Percentiles rank a stretch among this genome's conserved stretches.
Conservation (phyloP, 164 flowering plant species). For the Buxus sempervirens region DNA sequence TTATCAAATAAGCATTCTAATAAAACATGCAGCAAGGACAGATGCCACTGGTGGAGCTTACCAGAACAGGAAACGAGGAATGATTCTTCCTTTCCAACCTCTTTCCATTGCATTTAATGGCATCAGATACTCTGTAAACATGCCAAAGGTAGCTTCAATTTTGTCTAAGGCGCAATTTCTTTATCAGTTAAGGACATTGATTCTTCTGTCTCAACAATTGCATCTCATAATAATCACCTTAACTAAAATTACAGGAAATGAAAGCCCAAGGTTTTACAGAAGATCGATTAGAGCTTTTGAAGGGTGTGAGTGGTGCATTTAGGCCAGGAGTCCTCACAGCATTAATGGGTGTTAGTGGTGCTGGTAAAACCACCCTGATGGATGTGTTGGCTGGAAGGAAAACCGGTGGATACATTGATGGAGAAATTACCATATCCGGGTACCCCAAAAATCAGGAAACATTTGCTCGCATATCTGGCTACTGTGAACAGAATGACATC, state of each 20-base stretch:
- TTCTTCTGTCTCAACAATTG: background rate
- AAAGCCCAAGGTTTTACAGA: conserved; percentile 46
- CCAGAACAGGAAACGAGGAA: conserved; percentile 32
- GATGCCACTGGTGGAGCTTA: background rate
- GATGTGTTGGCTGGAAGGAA: conserved; percentile 68
- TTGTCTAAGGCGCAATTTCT: background rate
- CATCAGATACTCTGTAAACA: conserved; percentile 45
- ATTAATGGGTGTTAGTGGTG: conserved; percentile 74
- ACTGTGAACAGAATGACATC: conserved; percentile 59
- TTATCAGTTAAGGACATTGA: too few relatives aligned
- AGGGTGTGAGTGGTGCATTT: conserved; percentile 62
- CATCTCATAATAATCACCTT: too few relatives aligned
- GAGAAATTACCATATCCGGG: conserved; percentile 48
- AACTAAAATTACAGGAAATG: conserved; percentile 46
- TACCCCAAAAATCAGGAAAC: conserved; percentile 61
- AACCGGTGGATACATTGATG: conserved; percentile 60
- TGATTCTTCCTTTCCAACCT: conserved; percentile 55
- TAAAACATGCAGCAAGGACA: background rate
- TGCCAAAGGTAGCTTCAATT: conserved; percentile 41
- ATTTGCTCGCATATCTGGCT: conserved; percentile 56
- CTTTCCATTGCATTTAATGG: conserved; percentile 45
- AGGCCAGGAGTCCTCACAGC: conserved; percentile 76
- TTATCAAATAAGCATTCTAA: too few relatives aligned
- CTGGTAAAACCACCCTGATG: conserved; percentile 71
- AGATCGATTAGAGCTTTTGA: conserved; percentile 46